phyloP scores from a whole-genome alignment of 2,329 filamentous ascomycete genomes.

The Aspergillus proliferans region DNA sequence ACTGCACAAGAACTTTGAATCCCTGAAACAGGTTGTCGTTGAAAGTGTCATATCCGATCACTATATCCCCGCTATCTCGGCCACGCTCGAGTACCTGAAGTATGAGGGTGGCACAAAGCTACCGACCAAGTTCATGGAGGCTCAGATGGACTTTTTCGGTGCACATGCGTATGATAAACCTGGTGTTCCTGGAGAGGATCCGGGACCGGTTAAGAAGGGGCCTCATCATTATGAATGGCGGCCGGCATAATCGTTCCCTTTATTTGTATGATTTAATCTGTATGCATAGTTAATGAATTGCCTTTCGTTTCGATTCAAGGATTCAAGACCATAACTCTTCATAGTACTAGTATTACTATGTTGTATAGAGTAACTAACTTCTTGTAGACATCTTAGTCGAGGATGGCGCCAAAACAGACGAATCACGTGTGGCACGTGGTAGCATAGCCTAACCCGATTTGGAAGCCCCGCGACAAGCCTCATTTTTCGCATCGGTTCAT shows the following conservation, averaged over 20 bases:
- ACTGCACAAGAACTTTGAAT: conserved; percentile 45
- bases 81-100: conserved; percentile 63
- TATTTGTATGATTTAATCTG: background rate
- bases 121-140: conserved; percentile 64
- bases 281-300: background rate
- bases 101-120: conserved; percentile 54
- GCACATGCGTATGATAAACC: conserved; percentile 57
- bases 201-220: conserved; percentile 49
- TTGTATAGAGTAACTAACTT: too few species aligned
- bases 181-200: conserved; percentile 46
- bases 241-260: conserved; percentile 25
- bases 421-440: background rate
- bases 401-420: too few species aligned
- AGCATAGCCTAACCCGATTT: background rate
- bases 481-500: background rate
- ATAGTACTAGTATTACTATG: background rate
- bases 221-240: conserved; percentile 61
- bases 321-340: background rate
- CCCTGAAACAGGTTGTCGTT: conserved; percentile 52
- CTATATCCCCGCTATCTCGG: conserved; percentile 54
- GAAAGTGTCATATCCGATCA: conserved; percentile 53
- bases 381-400: background rate
- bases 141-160: conserved; percentile 66
- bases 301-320: background rate
- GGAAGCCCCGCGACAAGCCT: background rate